Conservation (phyloP, 2,329 filamentous ascomycete species). For the Alternaria sp. region DNA sequence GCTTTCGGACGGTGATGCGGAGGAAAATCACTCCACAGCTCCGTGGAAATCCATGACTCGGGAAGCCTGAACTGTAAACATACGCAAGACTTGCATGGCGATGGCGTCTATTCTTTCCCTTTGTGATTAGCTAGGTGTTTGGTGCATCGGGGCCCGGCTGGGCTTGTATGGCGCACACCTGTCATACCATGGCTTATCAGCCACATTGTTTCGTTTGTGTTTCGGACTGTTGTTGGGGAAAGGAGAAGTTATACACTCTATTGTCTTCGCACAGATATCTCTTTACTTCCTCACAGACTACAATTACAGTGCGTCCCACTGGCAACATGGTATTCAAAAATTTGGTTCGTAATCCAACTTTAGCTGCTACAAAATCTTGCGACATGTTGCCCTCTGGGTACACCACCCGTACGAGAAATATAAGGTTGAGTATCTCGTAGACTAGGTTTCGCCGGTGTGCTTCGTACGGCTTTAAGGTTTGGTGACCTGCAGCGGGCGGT, state of each 20-base stretch:
- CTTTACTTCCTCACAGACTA: neutral
- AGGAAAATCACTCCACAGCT: neutral
- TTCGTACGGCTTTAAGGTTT: neutral
- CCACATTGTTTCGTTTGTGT: slow-evolving; percentile 8
- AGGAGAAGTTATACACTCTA: neutral
- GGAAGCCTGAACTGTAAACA: slow-evolving; percentile 8
- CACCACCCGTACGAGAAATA: neutral
- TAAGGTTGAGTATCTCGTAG: neutral
- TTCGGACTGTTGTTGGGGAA: neutral
- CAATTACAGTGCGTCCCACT: neutral
- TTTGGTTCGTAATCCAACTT: neutral
- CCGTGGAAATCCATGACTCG: neutral
- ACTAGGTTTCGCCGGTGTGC: neutral
- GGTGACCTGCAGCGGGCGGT: neutral
- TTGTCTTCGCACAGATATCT: neutral
- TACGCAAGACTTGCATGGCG: slow-evolving; percentile 17
- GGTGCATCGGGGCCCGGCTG: neutral
- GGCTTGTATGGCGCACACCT: slow-evolving; percentile 4
- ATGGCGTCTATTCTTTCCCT: slow-evolving; percentile 11
- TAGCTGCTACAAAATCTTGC: neutral
- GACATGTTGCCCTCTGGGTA: neutral
- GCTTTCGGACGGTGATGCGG: neutral
- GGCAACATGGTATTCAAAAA: neutral
- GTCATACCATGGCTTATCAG: neutral
- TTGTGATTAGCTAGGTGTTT: slow-evolving; percentile 7